Base-by-base conservation (phyloP, 306 rosid species). In the Cicer pinnatifidum region DNA sequence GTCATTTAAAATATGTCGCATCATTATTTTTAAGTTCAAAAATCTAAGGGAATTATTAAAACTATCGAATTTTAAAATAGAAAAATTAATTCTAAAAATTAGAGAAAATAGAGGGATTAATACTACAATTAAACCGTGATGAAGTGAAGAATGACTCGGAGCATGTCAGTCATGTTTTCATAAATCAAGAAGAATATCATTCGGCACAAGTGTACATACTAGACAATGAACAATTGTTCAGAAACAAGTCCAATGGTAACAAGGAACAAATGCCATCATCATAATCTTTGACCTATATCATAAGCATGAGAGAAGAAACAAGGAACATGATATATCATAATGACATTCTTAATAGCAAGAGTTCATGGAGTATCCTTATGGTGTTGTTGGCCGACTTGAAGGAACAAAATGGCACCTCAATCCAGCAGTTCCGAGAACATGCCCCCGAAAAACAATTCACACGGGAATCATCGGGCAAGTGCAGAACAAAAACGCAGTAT, bases 161-260 rank as follows among this genome's bases (percentile, higher is more conserved):
- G 38, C 16, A 80, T 65, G 58, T 58, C 53, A 45, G 48, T 9
- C 70, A 69, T 69, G 77, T 85, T 54, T 63, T 54, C 17, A 68
- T 60, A 72, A 53, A 79, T 79, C 45, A 76, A 73, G 65, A 76
- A 75, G 65, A 76, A 75, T 75, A 77, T 71, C 75, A 66, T 45
- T 53, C 66, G 59, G 48, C 54, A 75, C 68, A 70, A 69, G 79
- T 43, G 74, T 52, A 43, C 67, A 65, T 33, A 68, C 64, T 58
- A 56, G 84, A 78, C 72, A 73, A 70, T 60, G 69, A 85, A 66
- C 71, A 76, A 73, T 64, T 66, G 79, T 69, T 82, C 77, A 80
- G 53, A 72, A 77, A 48, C 84, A 67, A 54, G 78, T 79, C 74
- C 74, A 68, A 62, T 37, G 65, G 69, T 57, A 67, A 67, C 78